Conservation (phyloP, 768 basidiomycete species). For the Hemileccinum rubropunctum region DNA sequence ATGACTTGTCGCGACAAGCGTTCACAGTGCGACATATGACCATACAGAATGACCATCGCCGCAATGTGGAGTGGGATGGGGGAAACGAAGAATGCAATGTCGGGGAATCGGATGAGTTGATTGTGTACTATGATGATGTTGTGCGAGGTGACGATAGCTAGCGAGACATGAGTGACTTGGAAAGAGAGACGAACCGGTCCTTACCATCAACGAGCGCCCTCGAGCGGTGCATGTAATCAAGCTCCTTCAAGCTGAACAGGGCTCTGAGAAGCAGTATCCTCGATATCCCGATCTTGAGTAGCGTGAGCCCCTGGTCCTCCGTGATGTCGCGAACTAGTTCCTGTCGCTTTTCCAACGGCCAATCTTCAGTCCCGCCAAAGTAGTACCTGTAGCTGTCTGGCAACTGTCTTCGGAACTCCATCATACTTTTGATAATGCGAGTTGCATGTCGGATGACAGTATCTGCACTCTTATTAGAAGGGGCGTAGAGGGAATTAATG, state of each 20-base stretch:
- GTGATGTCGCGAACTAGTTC: slow-evolving; percentile 71
- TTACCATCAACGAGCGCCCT: slow-evolving; percentile 77
- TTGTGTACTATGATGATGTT: slow-evolving; percentile 85
- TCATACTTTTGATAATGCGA: slow-evolving; percentile 75
- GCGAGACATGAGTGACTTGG: slow-evolving; percentile 4
- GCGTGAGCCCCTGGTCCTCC: slow-evolving; percentile 77
- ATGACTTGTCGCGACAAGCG: slow-evolving; percentile 61
- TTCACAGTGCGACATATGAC: slow-evolving; percentile 78
- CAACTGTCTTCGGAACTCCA: slow-evolving; percentile 63
- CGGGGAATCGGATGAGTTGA: slow-evolving; percentile 79
- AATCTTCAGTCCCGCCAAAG: slow-evolving; percentile 76
- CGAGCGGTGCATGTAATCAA: slow-evolving; percentile 61
- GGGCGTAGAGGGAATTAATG: slow-evolving; percentile 81
- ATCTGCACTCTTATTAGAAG: slow-evolving; percentile 66
- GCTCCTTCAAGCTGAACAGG: slow-evolving; percentile 72
- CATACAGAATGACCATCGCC: slow-evolving; percentile 88
- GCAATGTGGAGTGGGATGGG: slow-evolving; percentile 88
- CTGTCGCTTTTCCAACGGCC: slow-evolving; percentile 62
- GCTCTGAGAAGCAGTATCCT: slow-evolving; percentile 77
- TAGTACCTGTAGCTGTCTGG: slow-evolving; percentile 72
- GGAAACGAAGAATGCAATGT: slow-evolving; percentile 85
- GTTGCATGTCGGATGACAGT: slow-evolving; percentile 73
- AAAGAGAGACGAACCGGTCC: slow-evolving; percentile 15
- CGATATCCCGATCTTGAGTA: slow-evolving; percentile 80
- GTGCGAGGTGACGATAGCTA: slow-evolving; percentile 83